These are phyloP conservation scores for Sclerotinia nivalis DNA, from an alignment of 2,329 filamentous ascomycete species.

Conservation along the genomic window DNA sequence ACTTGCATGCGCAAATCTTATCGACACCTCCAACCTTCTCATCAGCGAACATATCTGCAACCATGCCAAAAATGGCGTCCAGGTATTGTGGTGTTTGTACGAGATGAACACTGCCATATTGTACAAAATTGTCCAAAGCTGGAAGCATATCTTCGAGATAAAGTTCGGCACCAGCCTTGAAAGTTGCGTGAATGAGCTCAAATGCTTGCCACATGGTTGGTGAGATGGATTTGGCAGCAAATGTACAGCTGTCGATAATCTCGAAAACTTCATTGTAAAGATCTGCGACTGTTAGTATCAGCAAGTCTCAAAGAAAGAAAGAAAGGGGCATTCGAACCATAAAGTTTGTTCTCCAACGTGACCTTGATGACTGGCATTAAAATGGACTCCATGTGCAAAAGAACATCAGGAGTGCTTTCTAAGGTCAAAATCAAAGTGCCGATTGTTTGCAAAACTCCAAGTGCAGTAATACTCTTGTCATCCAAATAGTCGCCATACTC, in stretches of 20 bases:
- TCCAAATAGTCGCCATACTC: constrained; percentile 89
- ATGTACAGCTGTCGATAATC: constrained; percentile 99
- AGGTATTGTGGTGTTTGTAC: constrained; percentile 83
- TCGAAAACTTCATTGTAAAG: constrained; percentile 98
- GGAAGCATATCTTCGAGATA: constrained; percentile 99
- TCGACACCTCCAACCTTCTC: constrained; percentile 92
- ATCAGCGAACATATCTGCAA: constrained; percentile 90
- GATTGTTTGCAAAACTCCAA: constrained; percentile 96
- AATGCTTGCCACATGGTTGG: constrained; percentile 99
- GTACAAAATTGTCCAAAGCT: constrained; percentile 95
- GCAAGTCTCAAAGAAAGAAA: constrained; percentile 21
- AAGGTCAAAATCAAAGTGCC: constrained; percentile 94
- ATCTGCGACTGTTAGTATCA: constrained; percentile 52
- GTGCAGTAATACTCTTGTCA: constrained; percentile 96
- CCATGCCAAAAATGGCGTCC: constrained; percentile 88
- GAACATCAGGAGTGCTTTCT: constrained; percentile 94
- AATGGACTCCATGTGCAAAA: constrained; percentile 90
- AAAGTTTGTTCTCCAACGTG: constrained; percentile 96
- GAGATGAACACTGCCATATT: constrained; percentile 81
- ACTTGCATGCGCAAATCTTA: constrained; percentile 94
- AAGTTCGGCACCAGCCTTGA: constrained; percentile 94
- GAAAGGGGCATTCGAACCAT: constrained; percentile 55
- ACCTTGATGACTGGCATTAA: constrained; percentile 97
- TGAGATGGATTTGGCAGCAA: constrained; percentile 93
- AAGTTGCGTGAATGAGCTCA: constrained; percentile 92